A percentile compares a stretch with the other conserved stretches of the same genome.
Conservation (phyloP, 345 rosid species). For the Pseudoturritis turrita region DNA sequence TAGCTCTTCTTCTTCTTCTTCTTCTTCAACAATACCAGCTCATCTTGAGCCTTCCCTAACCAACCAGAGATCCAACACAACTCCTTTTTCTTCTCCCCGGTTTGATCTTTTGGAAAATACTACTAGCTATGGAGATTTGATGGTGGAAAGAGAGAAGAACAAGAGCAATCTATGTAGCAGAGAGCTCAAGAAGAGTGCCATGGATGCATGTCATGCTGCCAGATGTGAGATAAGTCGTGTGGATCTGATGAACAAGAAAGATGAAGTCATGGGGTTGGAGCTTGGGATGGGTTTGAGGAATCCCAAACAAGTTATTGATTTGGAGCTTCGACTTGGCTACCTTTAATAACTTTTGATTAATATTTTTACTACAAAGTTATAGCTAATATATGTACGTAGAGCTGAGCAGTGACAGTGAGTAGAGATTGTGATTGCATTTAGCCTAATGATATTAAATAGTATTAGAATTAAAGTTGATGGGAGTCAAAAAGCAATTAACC, state of each 20-base stretch:
- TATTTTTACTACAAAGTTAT: neutral
- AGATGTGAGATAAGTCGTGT: slow-evolving; percentile 25
- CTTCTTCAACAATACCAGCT: slow-evolving; percentile 25
- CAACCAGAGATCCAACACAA: slow-evolving; percentile 22
- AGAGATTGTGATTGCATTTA: slow-evolving; percentile 21
- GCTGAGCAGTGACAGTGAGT: slow-evolving; percentile 19
- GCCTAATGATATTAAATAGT: slow-evolving; percentile 13
- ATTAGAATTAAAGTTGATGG: neutral
- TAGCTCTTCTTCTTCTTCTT: slow-evolving; percentile 24
- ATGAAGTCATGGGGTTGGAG: slow-evolving; percentile 37
- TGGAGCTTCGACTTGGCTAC: slow-evolving; percentile 70
- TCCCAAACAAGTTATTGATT: slow-evolving; percentile 48
- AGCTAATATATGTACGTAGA: neutral
- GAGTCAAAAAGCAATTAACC: neutral
- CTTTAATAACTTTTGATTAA: neutral
- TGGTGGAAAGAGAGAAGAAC: slow-evolving; percentile 28
- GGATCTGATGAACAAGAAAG: slow-evolving; percentile 33
- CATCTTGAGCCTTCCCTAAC: slow-evolving; percentile 5
- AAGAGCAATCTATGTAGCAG: slow-evolving; percentile 21
- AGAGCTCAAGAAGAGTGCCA: slow-evolving; percentile 23
- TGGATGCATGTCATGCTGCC: slow-evolving; percentile 19
- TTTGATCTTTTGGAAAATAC: slow-evolving; percentile 2
- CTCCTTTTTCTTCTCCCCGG: slow-evolving; percentile 7
- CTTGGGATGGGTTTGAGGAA: slow-evolving; percentile 43
- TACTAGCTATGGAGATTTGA: slow-evolving; percentile 23